Percentiles rank a stretch among this genome's conserved stretches.
Evolutionary conservation across 768 basidiomycete genomes (phyloP).

Genomic region (Holtermanniella nyarrowii): DNA sequence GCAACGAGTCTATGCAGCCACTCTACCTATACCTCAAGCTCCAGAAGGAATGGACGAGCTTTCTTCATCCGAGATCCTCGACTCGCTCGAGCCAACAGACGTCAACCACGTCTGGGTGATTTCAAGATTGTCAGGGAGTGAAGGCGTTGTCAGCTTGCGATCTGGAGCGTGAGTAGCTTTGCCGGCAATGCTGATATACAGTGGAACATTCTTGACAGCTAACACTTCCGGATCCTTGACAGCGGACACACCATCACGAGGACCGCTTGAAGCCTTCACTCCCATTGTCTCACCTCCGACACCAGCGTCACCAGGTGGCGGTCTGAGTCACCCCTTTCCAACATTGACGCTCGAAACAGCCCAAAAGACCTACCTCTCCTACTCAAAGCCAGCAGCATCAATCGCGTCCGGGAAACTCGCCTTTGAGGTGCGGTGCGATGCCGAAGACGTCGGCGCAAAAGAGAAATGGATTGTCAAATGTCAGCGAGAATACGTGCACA

Average conservation of each 20-base stretch:
- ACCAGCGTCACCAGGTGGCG: constrained; percentile 1
- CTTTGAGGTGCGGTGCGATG: constrained; percentile 32
- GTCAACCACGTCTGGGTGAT: constrained; percentile 40
- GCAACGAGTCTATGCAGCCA: constrained; percentile 37
- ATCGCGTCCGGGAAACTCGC: constrained; percentile 11
- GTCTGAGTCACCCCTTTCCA: constrained; percentile 20
- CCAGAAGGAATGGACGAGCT: constrained; percentile 35
- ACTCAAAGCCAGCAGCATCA: constrained; percentile 7
- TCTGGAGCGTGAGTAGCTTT: constrained; percentile 28
- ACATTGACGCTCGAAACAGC: constrained; percentile 23
- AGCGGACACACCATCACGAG: constrained; percentile 35
- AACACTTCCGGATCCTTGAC: constrained; percentile 32
- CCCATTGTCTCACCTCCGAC: constrained; percentile 15
- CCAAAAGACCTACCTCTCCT: constrained; percentile 30
- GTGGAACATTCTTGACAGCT: constrained; percentile 39
- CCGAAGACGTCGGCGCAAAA: constrained; percentile 11
- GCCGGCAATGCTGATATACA: constrained; percentile 1
- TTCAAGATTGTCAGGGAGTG: constrained; percentile 34
- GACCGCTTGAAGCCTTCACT: constrained; percentile 37
- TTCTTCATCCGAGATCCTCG: constrained; percentile 27
- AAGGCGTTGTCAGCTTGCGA: constrained; percentile 32
- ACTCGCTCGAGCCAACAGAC: constrained; percentile 34
- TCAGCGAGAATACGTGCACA: constrained; percentile 38
- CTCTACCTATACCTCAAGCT: constrained; percentile 31
- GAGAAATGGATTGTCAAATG: constrained; percentile 35